A percentile compares a stretch with the other conserved stretches of the same genome.
Conservation (phyloP, 2,329 filamentous ascomycete genomes). For the Trichoderma cornu-damae region DNA sequence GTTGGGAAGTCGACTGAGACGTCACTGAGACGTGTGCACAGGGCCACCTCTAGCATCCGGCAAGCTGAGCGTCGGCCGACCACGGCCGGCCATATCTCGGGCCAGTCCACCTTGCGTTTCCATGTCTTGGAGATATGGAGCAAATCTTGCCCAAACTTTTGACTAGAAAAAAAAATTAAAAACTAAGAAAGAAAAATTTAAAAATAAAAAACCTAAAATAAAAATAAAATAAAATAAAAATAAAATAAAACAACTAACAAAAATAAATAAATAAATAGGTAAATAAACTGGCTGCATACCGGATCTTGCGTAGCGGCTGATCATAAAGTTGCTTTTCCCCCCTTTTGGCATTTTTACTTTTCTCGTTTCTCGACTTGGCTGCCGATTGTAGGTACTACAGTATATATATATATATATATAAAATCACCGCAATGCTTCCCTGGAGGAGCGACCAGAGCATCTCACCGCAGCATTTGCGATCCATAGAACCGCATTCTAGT, state of each 20-base stretch:
- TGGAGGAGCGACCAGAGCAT: too few species aligned
- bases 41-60: not conserved
- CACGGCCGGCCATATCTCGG: constrained; percentile 1
- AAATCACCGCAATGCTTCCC: too few species aligned
- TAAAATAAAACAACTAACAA: too few species aligned
- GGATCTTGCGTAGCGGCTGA: constrained; percentile 4
- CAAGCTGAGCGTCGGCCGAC: constrained; percentile 1
- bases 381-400: not conserved
- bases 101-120: not conserved
- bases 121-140: not conserved
- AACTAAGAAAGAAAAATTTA: too few species aligned
- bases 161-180: too few species aligned
- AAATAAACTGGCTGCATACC: not conserved
- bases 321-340: not conserved
- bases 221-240: too few species aligned
- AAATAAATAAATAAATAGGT: too few species aligned
- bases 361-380: not conserved
- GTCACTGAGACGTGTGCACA: not conserved
- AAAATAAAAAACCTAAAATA: too few species aligned
- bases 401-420: too few species aligned
- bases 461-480: too few species aligned
- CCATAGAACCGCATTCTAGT: too few species aligned
- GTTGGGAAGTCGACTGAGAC: not conserved
- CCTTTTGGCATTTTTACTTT: not conserved
- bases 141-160: not conserved